Conservation (phyloP, 345 rosid genomes). For the Salix arbutifolia region DNA sequence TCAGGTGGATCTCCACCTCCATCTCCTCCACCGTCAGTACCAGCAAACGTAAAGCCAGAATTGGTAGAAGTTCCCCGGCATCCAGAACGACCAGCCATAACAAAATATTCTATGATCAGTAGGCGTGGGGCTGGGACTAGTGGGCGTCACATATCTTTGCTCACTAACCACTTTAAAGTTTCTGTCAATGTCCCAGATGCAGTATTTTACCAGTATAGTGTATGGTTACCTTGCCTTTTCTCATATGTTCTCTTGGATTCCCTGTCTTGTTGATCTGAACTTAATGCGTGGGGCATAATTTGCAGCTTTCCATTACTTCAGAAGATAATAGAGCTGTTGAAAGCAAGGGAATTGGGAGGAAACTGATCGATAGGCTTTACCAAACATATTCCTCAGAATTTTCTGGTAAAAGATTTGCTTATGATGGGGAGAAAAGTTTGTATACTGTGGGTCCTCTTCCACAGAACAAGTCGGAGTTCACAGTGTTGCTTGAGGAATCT, state of each 20-base stretch:
- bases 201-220: constrained; percentile 72
- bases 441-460: constrained; percentile 82
- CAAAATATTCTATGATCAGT: constrained; percentile 40
- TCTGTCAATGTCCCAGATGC: constrained; percentile 47
- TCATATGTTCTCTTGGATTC: constrained; percentile 9
- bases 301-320: constrained; percentile 59
- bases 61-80: constrained; percentile 5
- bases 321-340: constrained; percentile 51
- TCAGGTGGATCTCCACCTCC: constrained; percentile 24
- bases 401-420: constrained; percentile 55
- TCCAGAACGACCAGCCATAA: constrained; percentile 4
- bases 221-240: constrained; percentile 34
- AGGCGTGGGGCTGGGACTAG: constrained; percentile 50
- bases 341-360: constrained; percentile 68
- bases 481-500: constrained; percentile 61
- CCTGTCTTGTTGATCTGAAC: background rate
- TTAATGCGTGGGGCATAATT: constrained; percentile 4
- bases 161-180: constrained; percentile 69
- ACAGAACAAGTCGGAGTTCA: constrained; percentile 51
- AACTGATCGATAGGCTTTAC: constrained; percentile 60
- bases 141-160: constrained; percentile 49
- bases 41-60: constrained; percentile 31
- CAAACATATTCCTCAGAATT: constrained; percentile 63
- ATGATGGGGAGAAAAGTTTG: constrained; percentile 75
- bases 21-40: constrained; percentile 28